phyloP scores from a whole-genome alignment of 2,329 filamentous ascomycete species.

The Bretziella fagacearum region DNA sequence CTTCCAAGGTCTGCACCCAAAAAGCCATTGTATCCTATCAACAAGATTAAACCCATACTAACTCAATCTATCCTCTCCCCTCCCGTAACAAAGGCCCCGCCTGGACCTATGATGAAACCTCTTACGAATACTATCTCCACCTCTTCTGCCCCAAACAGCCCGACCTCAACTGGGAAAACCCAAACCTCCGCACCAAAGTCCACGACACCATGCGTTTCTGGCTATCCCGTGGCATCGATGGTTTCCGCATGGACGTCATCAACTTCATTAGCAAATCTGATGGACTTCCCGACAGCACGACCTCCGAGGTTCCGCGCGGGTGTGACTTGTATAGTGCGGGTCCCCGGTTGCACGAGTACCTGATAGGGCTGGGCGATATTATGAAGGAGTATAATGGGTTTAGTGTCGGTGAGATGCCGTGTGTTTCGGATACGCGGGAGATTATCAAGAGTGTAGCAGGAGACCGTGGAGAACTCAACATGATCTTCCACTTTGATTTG shows the following conservation, averaged over 20 bases:
- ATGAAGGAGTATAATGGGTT: slow-evolving; percentile 32
- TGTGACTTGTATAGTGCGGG: slow-evolving; percentile 37
- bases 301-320: slow-evolving; percentile 19
- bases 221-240: slow-evolving; percentile 50
- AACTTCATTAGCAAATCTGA: slow-evolving; percentile 49
- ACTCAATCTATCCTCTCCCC: too few species aligned
- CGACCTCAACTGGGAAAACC: slow-evolving; percentile 64
- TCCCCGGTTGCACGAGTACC: slow-evolving; percentile 29
- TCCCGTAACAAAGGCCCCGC: slow-evolving; percentile 22
- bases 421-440: slow-evolving; percentile 26
- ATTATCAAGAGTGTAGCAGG: slow-evolving; percentile 34
- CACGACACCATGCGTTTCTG: slow-evolving; percentile 58
- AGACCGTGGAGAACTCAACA: slow-evolving; percentile 44
- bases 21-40: background rate
- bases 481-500: slow-evolving; percentile 58
- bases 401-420: slow-evolving; percentile 35
- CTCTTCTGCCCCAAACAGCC: slow-evolving; percentile 56
- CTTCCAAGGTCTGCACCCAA: slow-evolving; percentile 8
- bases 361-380: slow-evolving; percentile 28
- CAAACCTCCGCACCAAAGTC: slow-evolving; percentile 44
- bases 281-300: slow-evolving; percentile 31
- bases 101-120: slow-evolving; percentile 34
- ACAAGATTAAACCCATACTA: background rate
- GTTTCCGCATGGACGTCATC: slow-evolving; percentile 51
- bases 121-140: slow-evolving; percentile 42